A percentile compares a stretch with the other conserved stretches of the same genome.
Evolutionary conservation across 208 protist species (phyloP).

Genomic region (Wallacemonas collosoma): DNA sequence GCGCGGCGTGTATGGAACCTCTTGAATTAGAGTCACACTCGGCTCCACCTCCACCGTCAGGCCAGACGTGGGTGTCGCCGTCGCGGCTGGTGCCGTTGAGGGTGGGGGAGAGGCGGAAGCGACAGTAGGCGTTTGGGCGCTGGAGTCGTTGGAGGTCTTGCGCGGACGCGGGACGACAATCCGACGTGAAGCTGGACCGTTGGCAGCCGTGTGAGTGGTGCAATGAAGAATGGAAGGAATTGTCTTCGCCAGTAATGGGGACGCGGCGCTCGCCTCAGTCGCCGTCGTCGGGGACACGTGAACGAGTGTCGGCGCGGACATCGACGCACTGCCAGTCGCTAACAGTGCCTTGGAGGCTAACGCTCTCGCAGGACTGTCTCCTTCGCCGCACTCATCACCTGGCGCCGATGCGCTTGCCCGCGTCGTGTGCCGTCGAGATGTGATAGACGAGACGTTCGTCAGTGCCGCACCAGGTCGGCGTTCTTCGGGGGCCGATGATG

Average conservation of each 20-base stretch:
- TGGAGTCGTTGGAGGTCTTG: background rate
- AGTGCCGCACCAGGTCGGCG: background rate
- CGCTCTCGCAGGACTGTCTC: background rate
- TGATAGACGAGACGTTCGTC: background rate
- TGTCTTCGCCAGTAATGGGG: background rate
- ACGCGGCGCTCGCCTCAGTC: background rate
- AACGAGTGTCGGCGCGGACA: background rate
- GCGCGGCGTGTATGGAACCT: slow-evolving; percentile 1
- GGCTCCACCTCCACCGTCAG: background rate
- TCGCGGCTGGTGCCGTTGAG: background rate
- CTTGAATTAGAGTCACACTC: background rate
- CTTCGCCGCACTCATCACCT: background rate
- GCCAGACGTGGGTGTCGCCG: background rate
- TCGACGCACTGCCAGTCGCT: background rate
- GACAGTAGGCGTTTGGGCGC: background rate
- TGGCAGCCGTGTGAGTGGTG: background rate
- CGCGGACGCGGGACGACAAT: background rate
- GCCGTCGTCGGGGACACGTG: background rate
- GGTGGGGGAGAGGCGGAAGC: background rate
- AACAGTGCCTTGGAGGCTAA: background rate
- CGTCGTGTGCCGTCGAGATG: background rate
- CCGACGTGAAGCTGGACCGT: background rate
- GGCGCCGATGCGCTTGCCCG: background rate
- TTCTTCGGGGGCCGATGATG: background rate
- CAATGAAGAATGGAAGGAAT: background rate